Base-by-base conservation (phyloP, 78 protist genomes). In the Tieghemostelium lacteum region DNA sequence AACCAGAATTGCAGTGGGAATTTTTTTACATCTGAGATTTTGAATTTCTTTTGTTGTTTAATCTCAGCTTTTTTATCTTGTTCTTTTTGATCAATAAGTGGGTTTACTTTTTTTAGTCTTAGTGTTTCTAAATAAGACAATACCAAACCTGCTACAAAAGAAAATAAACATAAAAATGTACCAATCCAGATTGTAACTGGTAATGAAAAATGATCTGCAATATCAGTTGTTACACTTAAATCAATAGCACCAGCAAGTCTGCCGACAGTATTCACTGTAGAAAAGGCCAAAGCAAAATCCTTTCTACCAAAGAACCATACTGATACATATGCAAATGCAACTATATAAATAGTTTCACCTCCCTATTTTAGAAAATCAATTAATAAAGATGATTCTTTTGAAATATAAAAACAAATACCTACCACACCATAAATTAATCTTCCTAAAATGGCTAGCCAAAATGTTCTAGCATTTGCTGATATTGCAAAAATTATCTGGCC, bases 161-260 rank as follows among this genome's bases (percentile, higher is more conserved):
- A 62, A 5, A 80, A 12, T 42, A 36, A 20, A n/a, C 88, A 80
- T 58, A 64, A 12, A 4, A 26, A 45, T 5, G 73, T 12, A 14
- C 88, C 88, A 31, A 65, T 34, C 88, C 88, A 80, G 24, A 80
- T 22, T 26, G 87, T 5, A n/a, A 55, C 19, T 3, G 73, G 52
- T n/a, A 61, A 36, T 3, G 26, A 6, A 0, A n/a, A n/a, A 19
- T 14, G 4, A n/a, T 77, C 42, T n/a, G 73, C 49, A 20, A 77
- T 67, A 31, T n/a, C 17, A 22, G 87, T 72, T 34, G 87, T 77
- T 24, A 77, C 60, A 22, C 1, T 6, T 6, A 63, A 64, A 49
- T 80, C 63, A 52, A 63, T 31, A 5, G 40, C 26, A n/a, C 63
- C 4, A 19, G 16, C 88, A 36, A 80, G 5, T 16, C 88, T 29